phyloP scores from a whole-genome alignment of 2,329 filamentous ascomycete species.

The Elsinoe ampelina region DNA sequence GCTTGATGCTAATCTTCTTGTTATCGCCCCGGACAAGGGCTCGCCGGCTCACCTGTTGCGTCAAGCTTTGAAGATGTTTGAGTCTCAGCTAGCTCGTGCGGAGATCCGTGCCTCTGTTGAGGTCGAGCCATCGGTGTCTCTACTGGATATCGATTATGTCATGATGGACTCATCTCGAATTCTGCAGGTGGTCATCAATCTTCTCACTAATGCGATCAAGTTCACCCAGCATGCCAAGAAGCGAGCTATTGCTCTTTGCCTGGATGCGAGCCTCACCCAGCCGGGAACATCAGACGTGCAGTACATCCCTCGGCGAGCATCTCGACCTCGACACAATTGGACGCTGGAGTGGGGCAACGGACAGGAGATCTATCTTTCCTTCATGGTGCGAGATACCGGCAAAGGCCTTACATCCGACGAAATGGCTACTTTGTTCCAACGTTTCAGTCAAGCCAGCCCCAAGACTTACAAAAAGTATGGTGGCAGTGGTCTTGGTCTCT shows the following conservation, averaged over 20 bases:
- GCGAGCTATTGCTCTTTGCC: constrained; percentile 6
- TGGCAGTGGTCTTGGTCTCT: constrained; percentile 58
- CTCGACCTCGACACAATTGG: constrained; percentile 32
- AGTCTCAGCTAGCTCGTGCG: constrained; percentile 29
- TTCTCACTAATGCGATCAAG: constrained; percentile 25
- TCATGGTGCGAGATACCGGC: constrained; percentile 30
- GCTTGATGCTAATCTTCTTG: constrained; percentile 24
- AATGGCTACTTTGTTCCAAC: constrained; percentile 47
- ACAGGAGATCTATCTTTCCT: constrained; percentile 29
- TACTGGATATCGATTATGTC: constrained; percentile 26
- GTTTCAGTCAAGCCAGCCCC: constrained; percentile 58
- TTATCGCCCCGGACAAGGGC: constrained; percentile 33
- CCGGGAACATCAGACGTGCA: not conserved
- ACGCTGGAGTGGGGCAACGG: constrained; percentile 21
- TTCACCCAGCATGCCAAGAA: constrained; percentile 18
- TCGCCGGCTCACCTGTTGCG: constrained; percentile 28
- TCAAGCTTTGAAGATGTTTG: constrained; percentile 31
- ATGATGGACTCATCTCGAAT: constrained; percentile 30
- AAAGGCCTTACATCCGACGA: constrained; percentile 29
- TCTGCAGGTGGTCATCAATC: constrained; percentile 30
- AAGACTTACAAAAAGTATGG: constrained; percentile 59
- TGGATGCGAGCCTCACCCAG: not conserved
- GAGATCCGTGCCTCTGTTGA: constrained; percentile 25
- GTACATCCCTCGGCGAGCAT: constrained; percentile 16
- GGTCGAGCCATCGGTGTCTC: constrained; percentile 24